Base-by-base conservation (phyloP, 495 filamentous ascomycete genomes). In the Hyaloscypha variabilis region DNA sequence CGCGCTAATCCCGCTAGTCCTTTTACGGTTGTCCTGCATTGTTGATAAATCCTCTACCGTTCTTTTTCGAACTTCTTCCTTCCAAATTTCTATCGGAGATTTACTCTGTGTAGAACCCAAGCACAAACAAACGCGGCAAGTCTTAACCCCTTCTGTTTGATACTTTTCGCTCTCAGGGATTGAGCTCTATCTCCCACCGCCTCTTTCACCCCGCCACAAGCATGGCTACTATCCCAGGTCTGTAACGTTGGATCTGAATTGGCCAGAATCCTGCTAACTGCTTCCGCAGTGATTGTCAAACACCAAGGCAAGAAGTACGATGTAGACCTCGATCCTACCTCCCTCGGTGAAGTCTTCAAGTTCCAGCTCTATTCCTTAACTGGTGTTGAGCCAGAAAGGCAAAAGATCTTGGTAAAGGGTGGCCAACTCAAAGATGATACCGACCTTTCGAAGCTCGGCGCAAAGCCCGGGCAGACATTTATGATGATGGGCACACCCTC, bases 401-500 rank as follows among this genome's bases (percentile, higher is more conserved):
- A 98, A 76, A 98, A 97, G 82, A 91, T 99, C 63, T 76, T 99
- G 36, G 84, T 97, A 71, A 97, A 97, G 77, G 93, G 94, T 70
- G 91, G 91, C 60, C 91, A 95, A 75, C 86, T 99, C 59, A 99
- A 97, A 76, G 91, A 99, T 89, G 95, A 97, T 68, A 89, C 92
- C 42, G 89, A 90, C 55, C 83, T 99, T 73, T 90, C 89, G 68
- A 91, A 85, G 65, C 83, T 97, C 64, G 89, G 88, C 61, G 84
- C 95, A 66, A 97, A 97, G 81, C 82, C 91, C 8, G 90, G 91
- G 56, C 91, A 96, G 72, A 87, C 80, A 6, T 92, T 98, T 76
- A 96, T 96, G 90, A 96, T 99, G 91, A 91, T 99, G 88, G 95
- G 96, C 19, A 96, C 92, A 2, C 91, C 95, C 2, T 84, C 82